These are phyloP conservation scores for Setaria viridis DNA, from an alignment of 202 grass and related monocot species.

Conservation along the genomic window DNA sequence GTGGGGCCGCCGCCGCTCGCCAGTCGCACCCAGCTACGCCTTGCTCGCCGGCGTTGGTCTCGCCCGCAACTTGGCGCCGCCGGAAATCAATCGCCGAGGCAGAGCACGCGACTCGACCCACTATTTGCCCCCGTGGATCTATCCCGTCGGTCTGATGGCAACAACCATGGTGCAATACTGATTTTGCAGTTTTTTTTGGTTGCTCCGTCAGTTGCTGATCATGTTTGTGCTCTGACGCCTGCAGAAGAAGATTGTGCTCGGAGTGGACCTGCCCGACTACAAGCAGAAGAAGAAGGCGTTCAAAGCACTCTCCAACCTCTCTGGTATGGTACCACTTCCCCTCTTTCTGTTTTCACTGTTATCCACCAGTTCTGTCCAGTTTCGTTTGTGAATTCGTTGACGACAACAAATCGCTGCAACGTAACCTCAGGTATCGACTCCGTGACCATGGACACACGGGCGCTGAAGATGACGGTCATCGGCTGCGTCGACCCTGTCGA, in stretches of 20 bases:
- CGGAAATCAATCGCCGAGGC: background rate
- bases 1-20: background rate
- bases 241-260: background rate
- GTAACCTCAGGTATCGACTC: background rate
- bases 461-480: background rate
- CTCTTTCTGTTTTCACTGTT: background rate
- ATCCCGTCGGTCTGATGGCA: background rate
- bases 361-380: background rate
- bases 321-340: background rate
- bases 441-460: background rate
- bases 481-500: background rate
- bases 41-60: too few relatives aligned
- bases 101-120: background rate
- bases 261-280: background rate
- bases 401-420: background rate
- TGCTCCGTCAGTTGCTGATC: background rate
- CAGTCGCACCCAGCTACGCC: background rate
- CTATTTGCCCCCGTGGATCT: background rate
- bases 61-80: background rate
- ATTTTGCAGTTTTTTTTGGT: background rate
- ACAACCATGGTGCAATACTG: background rate
- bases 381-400: background rate
- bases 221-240: background rate
- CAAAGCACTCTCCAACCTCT: background rate
- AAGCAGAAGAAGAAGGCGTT: background rate